These are phyloP conservation scores for Sextonia rubra DNA, from an alignment of 164 flowering plant species.

Conservation along the genomic window DNA sequence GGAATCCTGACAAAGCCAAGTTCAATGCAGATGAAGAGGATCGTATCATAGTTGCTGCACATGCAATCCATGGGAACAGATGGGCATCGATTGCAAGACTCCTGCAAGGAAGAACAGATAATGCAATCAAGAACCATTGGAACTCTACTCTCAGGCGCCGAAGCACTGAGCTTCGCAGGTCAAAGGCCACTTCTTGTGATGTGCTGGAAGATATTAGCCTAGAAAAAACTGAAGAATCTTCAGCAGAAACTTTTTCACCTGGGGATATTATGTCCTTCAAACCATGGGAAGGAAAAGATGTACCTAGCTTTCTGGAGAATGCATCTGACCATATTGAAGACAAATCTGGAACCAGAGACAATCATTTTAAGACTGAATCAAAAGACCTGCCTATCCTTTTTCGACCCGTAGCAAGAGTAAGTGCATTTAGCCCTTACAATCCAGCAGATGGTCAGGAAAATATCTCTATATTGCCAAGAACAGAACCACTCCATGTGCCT, in stretches of 20 bases:
- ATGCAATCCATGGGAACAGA: slow-evolving; percentile 85
- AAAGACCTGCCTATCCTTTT: slow-evolving; percentile 40
- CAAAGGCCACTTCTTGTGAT: slow-evolving; percentile 25
- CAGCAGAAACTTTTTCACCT: slow-evolving; percentile 74
- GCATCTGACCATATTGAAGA: slow-evolving; percentile 25
- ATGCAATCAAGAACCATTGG: slow-evolving; percentile 95
- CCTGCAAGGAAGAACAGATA: slow-evolving; percentile 85
- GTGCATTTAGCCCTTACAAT: slow-evolving; percentile 63
- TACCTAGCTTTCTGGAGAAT: slow-evolving; percentile 34
- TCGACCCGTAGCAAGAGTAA: slow-evolving; percentile 67
- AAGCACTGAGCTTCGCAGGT: slow-evolving; percentile 30
- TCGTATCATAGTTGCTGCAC: slow-evolving; percentile 58
- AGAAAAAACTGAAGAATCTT: slow-evolving; percentile 62
- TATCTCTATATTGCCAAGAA: slow-evolving; percentile 17
- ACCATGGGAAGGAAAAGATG: slow-evolving; percentile 46
- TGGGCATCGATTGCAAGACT: slow-evolving; percentile 88
- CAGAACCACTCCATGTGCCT: slow-evolving; percentile 34
- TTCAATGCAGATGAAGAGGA: slow-evolving; percentile 79
- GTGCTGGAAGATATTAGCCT: slow-evolving; percentile 41
- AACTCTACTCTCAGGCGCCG: slow-evolving; percentile 81
- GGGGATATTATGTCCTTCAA: slow-evolving; percentile 45
- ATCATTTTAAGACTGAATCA: slow-evolving; percentile 20
- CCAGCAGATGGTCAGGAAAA: slow-evolving; percentile 28
- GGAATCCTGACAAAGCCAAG: slow-evolving; percentile 10
- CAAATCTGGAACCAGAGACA: slow-evolving; percentile 18